Base-by-base conservation (phyloP, 2,329 filamentous ascomycete species). In the Trichoderma simmonsii region DNA sequence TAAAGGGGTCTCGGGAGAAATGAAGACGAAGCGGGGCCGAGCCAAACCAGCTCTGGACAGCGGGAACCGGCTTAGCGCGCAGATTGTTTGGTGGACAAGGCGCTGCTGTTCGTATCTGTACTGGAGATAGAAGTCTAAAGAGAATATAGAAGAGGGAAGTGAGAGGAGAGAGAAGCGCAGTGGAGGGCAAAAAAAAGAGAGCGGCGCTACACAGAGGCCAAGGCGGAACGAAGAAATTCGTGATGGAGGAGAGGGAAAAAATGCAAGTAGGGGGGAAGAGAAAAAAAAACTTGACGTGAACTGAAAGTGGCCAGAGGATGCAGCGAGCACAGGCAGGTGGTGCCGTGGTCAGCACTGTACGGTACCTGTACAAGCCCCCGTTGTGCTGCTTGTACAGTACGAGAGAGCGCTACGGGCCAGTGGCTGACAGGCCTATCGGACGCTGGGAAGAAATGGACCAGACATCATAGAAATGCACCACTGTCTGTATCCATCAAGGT, bases 11-110 rank as follows among this genome's bases (percentile, higher is more conserved):
- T 54, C 71, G 66, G 60, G 56, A 70, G 54, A 60, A 63, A 72
- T 54, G 63, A 68, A 54, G 65, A 56, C 62, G 61, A 66, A 73
- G 71, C 60, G 71, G 70, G 71, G 70, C 71, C 71, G 70, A 57
- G 62, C 68, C 71, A 71, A 71, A 71, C 56, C 61, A 67, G 48
- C 65, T 69, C 70, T 63, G 32, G 28, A 48, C 71, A 56, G 67
- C 61, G 60, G 71, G 63, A 57, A 60, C 39, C 68, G 54, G 39
- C 56, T 51, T 51, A 57, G 67, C 63, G 69, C 24, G 26, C 56
- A 66, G 68, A 56, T 56, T 24, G 26, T 64, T 34, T 28, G 32
- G 30, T 63, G 57, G 56, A n/a, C 56, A 30, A 21, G 15, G 21
- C 32, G 26, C 43, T 51, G 43, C n/a, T 21, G 43, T 32, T 8